These are phyloP conservation scores for Plasmodium gonderi DNA, from an alignment of 169 alveolate genomes.

Conservation along the genomic window DNA sequence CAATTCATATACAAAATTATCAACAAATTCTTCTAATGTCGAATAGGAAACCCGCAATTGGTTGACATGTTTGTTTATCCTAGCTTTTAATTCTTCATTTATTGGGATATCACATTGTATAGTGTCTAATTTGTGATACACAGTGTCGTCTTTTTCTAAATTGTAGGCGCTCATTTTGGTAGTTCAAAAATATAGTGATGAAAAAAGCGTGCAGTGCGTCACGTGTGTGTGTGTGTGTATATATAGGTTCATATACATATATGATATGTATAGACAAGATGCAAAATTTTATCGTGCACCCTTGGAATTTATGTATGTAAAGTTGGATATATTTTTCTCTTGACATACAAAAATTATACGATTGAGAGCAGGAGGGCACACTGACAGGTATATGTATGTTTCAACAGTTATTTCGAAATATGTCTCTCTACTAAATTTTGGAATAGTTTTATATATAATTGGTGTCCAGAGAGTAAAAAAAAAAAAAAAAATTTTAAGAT, in stretches of 20 bases:
- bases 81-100: slow-evolving; percentile 5
- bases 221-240: background rate
- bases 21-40: slow-evolving; percentile 69
- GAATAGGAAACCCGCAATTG: slow-evolving; percentile 43
- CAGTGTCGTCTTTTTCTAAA: slow-evolving; percentile 17
- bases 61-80: slow-evolving; percentile 54
- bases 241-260: background rate
- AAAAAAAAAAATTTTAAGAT: background rate
- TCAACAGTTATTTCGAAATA: background rate
- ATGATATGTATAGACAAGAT: background rate
- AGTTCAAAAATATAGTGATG: background rate
- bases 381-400: background rate
- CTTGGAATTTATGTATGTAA: background rate
- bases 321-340: background rate
- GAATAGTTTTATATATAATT: background rate
- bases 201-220: background rate
- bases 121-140: slow-evolving; percentile 40
- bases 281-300: no score
- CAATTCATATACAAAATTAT: slow-evolving; percentile 76
- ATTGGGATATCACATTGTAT: slow-evolving; percentile 58
- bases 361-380: background rate
- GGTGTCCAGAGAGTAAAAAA: background rate
- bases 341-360: background rate
- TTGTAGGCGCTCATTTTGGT: slow-evolving; percentile 43
- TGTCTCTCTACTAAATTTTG: no score